These are phyloP conservation scores for Suhomyces guaymorum DNA, from an alignment of 1,139 yeast genomes.

Conservation along the genomic window DNA sequence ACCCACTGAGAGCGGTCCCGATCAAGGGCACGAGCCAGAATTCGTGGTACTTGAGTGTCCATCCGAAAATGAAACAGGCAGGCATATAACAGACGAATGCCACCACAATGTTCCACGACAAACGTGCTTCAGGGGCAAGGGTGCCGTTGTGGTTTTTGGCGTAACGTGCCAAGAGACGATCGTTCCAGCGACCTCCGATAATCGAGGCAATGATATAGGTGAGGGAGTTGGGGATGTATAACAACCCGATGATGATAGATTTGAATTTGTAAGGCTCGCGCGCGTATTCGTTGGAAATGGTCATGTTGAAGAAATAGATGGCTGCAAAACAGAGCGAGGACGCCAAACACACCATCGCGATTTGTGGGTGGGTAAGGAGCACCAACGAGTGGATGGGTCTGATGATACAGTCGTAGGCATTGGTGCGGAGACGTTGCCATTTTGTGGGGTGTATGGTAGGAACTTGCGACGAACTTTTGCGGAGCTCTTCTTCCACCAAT, in stretches of 20 bases:
- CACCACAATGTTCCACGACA: conserved; percentile 69
- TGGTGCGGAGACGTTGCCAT: conserved; percentile 18
- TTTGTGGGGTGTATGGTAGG: conserved; percentile 5
- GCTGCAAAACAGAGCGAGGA: conserved; percentile 70
- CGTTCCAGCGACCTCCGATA: conserved; percentile 81
- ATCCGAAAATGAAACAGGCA: conserved; percentile 73
- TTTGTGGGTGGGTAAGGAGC: conserved; percentile 71
- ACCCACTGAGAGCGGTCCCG: conserved; percentile 81
- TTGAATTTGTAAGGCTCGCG: conserved; percentile 68
- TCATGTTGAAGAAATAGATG: conserved; percentile 72
- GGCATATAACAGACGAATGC: conserved; percentile 66
- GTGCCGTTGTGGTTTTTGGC: conserved; percentile 62
- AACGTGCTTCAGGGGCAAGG: conserved; percentile 72
- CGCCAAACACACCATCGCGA: conserved; percentile 60
- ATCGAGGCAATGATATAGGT: conserved; percentile 74
- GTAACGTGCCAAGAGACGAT: conserved; percentile 55
- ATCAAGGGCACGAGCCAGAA: conserved; percentile 78
- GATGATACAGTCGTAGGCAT: conserved; percentile 42
- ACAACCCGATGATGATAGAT: conserved; percentile 66
- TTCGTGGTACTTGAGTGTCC: conserved; percentile 67
- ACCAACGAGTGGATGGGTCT: conserved; percentile 54
- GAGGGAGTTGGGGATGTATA: conserved; percentile 81
- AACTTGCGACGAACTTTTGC: conserved; percentile 1
- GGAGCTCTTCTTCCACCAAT: conserved; percentile 24
- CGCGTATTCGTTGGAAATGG: conserved; percentile 65